A percentile compares a stretch with the other conserved stretches of the same genome.
Conservation (phyloP, 345 rosid genomes). For the Eutrema japonicum region DNA sequence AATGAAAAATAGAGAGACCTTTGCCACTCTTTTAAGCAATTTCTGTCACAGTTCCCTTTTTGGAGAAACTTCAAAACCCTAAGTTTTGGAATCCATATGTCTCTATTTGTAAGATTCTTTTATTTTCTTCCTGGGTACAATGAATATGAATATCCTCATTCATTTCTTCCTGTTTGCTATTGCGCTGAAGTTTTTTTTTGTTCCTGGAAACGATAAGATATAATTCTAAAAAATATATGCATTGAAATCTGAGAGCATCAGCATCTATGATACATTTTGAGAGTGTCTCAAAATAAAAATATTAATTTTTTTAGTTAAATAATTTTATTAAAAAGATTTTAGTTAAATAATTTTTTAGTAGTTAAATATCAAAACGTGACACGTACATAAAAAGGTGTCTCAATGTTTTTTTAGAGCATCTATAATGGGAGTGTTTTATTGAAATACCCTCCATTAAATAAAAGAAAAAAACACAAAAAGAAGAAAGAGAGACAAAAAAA, state of each 20-base stretch:
- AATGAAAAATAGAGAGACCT: conserved; percentile 23
- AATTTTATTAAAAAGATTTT: no score
- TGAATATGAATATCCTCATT: conserved; percentile 11
- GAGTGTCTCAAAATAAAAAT: no score
- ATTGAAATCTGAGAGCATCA: background rate
- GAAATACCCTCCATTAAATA: no score
- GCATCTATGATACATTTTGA: no score
- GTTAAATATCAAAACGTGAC: no score
- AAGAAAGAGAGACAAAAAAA: no score
- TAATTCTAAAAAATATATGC: background rate
- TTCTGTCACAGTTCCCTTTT: conserved; percentile 38
- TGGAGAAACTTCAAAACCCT: conserved; percentile 31
- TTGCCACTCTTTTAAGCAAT: conserved; percentile 48
- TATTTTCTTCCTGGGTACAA: conserved; percentile 10
- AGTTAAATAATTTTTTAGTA: no score
- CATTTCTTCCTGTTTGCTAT: conserved; percentile 9
- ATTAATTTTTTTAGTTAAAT: no score
- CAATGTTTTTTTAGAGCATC: no score
- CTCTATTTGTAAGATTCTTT: conserved; percentile 30
- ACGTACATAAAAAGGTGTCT: no score
- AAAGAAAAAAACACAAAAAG: no score
- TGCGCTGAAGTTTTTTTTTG: background rate
- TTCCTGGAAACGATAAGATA: background rate
- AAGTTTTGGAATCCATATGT: conserved; percentile 30
- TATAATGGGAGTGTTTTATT: no score